Percentiles rank a stretch among this genome's conserved stretches.
Conservation (phyloP, 352 stramenopile species). For the Globisporangium barbulae region DNA sequence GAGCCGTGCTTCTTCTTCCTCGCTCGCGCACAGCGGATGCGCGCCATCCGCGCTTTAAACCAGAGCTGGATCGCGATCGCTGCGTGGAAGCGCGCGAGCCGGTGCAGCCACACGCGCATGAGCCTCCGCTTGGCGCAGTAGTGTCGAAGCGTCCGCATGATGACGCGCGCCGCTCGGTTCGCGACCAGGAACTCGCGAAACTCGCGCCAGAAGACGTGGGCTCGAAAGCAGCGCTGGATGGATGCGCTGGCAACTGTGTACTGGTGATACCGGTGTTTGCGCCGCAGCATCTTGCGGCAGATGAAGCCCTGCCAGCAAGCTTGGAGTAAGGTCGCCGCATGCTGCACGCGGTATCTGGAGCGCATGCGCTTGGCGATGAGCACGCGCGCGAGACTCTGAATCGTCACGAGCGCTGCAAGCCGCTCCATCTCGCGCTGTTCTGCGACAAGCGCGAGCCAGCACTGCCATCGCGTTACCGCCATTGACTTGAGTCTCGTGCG, state of each 20-base stretch:
- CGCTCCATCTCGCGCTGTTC: conserved; percentile 35
- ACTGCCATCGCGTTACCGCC: conserved; percentile 27
- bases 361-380: conserved; percentile 25
- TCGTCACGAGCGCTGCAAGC: conserved; percentile 36
- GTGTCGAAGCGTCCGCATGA: conserved; percentile 31
- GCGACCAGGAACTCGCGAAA: conserved; percentile 24
- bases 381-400: conserved; percentile 55
- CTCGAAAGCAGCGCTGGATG: conserved; percentile 42
- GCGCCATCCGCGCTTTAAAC: conserved; percentile 26
- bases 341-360: conserved; percentile 23
- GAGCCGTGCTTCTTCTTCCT: conserved; percentile 14
- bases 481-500: conserved; percentile 25
- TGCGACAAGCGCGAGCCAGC: conserved; percentile 23
- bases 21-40: conserved; percentile 22
- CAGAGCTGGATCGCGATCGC: conserved; percentile 54
- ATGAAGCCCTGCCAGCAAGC: conserved; percentile 46
- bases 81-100: conserved; percentile 51
- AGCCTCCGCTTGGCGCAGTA: conserved; percentile 39
- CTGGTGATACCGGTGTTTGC: conserved; percentile 27
- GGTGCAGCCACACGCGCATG: conserved; percentile 35
- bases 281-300: conserved; percentile 38
- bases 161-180: conserved; percentile 33
- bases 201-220: conserved; percentile 31
- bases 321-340: conserved; percentile 36
- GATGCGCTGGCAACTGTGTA: conserved; percentile 31